phyloP scores from a whole-genome alignment of 2,329 filamentous ascomycete species.

The Chaetomium olivaceum region DNA sequence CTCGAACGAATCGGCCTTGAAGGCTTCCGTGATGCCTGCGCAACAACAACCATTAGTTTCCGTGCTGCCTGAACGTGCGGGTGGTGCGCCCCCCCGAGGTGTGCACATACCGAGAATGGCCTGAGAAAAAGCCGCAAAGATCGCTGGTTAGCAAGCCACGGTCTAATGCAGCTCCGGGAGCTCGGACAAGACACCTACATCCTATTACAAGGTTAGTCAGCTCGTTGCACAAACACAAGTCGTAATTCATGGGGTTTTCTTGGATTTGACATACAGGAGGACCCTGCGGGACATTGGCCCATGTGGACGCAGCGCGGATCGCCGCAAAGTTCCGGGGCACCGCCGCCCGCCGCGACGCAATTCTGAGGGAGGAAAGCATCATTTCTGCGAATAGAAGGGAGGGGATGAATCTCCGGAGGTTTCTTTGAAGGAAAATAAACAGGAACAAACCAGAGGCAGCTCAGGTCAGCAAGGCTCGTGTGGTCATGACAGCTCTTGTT shows the following conservation, averaged over 20 bases:
- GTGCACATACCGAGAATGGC: slow-evolving; percentile 69
- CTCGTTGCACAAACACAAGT: slow-evolving; percentile 19
- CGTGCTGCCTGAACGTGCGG: neutral
- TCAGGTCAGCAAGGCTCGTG: slow-evolving; percentile 2
- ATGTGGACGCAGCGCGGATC: slow-evolving; percentile 70
- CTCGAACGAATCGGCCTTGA: slow-evolving; percentile 91
- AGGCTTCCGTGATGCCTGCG: slow-evolving; percentile 90
- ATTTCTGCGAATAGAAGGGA: slow-evolving; percentile 33
- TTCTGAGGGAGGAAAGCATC: slow-evolving; percentile 59
- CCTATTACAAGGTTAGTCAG: slow-evolving; percentile 25
- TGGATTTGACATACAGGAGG: slow-evolving; percentile 71
- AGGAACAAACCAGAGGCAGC: neutral
- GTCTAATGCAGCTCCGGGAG: neutral
- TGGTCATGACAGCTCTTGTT: slow-evolving; percentile 7
- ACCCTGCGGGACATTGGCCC: slow-evolving; percentile 88
- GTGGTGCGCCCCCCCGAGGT: neutral
- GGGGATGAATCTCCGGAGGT: neutral
- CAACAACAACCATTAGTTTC: slow-evolving; percentile 31
- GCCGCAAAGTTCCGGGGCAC: slow-evolving; percentile 45
- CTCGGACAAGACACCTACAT: slow-evolving; percentile 28
- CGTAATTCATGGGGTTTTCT: neutral
- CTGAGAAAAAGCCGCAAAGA: slow-evolving; percentile 43
- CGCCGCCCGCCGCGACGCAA: slow-evolving; percentile 53
- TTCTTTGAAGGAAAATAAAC: neutral
- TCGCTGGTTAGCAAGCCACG: slow-evolving; percentile 25